Percentiles rank a stretch among this genome's conserved stretches.
These are phyloP conservation scores for Penicillium glabrum DNA, from an alignment of 2,329 filamentous ascomycete genomes.

Conservation along the genomic window DNA sequence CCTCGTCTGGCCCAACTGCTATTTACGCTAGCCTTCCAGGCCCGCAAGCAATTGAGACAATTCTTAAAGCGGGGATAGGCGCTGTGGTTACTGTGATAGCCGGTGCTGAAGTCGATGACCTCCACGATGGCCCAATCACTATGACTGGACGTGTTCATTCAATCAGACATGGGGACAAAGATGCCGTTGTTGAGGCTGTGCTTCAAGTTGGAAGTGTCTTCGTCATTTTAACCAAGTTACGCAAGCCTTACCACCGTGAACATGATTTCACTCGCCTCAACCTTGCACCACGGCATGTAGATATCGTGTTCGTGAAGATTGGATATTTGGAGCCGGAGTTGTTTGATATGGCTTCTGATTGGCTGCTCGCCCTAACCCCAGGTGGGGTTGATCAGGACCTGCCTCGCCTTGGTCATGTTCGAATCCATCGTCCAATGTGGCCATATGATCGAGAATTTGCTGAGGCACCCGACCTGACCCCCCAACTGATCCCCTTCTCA, in stretches of 20 bases:
- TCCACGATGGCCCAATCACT: constrained; percentile 51
- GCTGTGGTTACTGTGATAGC: constrained; percentile 52
- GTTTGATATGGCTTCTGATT: constrained; percentile 54
- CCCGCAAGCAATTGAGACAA: constrained; percentile 43
- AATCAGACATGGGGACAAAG: constrained; percentile 51
- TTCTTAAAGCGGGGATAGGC: constrained; percentile 49
- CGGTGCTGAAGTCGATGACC: constrained; percentile 51
- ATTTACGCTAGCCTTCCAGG: constrained; percentile 58
- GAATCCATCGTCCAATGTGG: constrained; percentile 53
- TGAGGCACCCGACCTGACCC: constrained; percentile 35
- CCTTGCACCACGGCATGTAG: constrained; percentile 47
- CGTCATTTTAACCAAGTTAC: constrained; percentile 53
- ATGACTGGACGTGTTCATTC: constrained; percentile 53
- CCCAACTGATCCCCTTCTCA: constrained; percentile 38
- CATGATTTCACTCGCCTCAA: constrained; percentile 52
- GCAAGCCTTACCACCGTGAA: constrained; percentile 57
- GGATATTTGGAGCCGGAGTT: constrained; percentile 57
- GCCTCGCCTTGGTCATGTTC: constrained; percentile 48
- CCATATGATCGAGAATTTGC: constrained; percentile 43
- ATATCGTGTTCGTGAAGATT: constrained; percentile 58
- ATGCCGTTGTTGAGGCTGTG: constrained; percentile 52
- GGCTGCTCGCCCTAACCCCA: constrained; percentile 56
- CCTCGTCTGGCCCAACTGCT: constrained; percentile 39
- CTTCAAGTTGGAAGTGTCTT: constrained; percentile 52
- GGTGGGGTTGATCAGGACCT: constrained; percentile 57